These are phyloP conservation scores for Musa troglodytarum DNA, from an alignment of 176 grass and related monocot genomes.

Conservation along the genomic window DNA sequence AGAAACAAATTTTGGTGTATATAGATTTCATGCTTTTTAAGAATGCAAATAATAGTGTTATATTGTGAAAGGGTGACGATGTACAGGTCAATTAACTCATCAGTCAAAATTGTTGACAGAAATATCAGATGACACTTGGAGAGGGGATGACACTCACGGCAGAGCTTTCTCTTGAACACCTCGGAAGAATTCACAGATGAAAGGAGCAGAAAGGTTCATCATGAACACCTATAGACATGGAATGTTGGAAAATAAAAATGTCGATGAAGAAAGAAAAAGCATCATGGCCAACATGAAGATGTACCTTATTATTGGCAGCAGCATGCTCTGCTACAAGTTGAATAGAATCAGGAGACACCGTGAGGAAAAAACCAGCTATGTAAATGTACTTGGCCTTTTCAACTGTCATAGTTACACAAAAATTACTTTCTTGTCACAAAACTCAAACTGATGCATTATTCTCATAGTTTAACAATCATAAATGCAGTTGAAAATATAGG, in stretches of 20 bases:
- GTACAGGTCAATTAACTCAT: too few relatives aligned
- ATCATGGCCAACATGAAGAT: not conserved
- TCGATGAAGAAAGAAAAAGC: too few relatives aligned
- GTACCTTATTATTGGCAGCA: conserved; percentile 81
- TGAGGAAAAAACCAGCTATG: conserved; percentile 99
- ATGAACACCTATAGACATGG: conserved; percentile 45
- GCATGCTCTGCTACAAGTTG: conserved; percentile 91
- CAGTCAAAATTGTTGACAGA: too few relatives aligned
- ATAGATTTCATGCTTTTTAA: too few relatives aligned
- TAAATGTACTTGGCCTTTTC: conserved; percentile 98
- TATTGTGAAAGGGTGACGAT: too few relatives aligned
- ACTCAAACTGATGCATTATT: too few relatives aligned
- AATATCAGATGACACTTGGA: not conserved
- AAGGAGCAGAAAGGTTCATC: conserved; percentile 95
- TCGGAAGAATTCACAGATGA: conserved; percentile 93
- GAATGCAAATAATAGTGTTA: too few relatives aligned
- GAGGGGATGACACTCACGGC: conserved; percentile 52
- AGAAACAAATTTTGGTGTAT: too few relatives aligned
- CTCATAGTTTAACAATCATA: too few relatives aligned
- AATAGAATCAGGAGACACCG: conserved; percentile 94
- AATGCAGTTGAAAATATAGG: too few relatives aligned
- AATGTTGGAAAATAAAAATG: too few relatives aligned
- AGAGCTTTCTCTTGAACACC: conserved; percentile 84
- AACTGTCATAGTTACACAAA: conserved; percentile 36
- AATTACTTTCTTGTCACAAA: too few relatives aligned